Conservation (phyloP, 2,329 filamentous ascomycete species). For the Fusarium annulatum region DNA sequence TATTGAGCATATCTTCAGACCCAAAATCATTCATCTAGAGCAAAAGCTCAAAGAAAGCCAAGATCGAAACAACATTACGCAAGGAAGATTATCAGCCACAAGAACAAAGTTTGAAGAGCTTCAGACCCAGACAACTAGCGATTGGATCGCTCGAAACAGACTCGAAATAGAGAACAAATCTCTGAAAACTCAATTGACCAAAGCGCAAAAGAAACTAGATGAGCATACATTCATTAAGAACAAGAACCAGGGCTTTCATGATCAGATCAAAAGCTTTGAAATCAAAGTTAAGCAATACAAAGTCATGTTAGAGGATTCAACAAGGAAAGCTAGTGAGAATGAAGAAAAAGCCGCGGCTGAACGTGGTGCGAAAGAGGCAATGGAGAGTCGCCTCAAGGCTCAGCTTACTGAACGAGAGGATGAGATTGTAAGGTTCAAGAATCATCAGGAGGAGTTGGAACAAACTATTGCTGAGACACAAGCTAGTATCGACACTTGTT, state of each 20-base stretch:
- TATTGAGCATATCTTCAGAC: too few species aligned
- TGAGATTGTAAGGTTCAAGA: neutral
- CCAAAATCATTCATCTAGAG: too few species aligned
- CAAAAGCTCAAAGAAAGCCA: neutral
- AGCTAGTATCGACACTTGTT: neutral
- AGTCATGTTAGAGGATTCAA: too few species aligned
- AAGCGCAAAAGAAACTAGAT: too few species aligned
- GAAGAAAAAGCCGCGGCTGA: too few species aligned
- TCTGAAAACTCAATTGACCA: neutral
- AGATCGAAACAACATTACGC: fast-evolving
- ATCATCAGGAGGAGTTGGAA: neutral
- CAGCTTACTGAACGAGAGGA: neutral
- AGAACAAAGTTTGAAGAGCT: neutral
- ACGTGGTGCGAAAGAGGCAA: neutral
- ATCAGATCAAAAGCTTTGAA: too few species aligned
- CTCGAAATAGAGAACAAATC: neutral
- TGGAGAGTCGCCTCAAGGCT: neutral
- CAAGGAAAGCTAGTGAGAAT: too few species aligned
- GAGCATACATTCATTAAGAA: too few species aligned
- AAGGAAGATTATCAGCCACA: neutral
- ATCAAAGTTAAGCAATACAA: too few species aligned
- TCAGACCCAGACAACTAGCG: neutral
- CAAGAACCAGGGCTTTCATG: too few species aligned
- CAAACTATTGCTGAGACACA: neutral
- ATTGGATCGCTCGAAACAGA: neutral